Evolutionary conservation across 176 grass and related monocot species (phyloP), one percentile per base, ranked within the genome.

Genomic region (Rhynchospora tenuis): DNA sequence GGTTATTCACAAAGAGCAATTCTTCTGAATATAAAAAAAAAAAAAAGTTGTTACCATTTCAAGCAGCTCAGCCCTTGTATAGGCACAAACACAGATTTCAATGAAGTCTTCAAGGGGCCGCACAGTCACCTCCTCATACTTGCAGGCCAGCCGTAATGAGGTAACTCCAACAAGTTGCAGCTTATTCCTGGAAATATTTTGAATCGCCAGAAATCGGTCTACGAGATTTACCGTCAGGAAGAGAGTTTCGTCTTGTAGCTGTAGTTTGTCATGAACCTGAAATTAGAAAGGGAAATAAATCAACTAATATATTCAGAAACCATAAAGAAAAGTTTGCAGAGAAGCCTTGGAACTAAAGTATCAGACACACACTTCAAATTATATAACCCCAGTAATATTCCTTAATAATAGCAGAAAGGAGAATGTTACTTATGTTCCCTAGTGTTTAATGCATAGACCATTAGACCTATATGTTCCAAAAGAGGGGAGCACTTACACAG

Each of bases 81-180:
- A 98, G 14, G 89, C 90, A 0, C 90, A 87, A 5, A 94, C 90
- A 1, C 91, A 93, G 38, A 98, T 94, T 9, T 93, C 45, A 78
- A 98, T 93, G 22, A 98, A 88, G 64, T 98, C 95, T 23, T 98
- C 90, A 2, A 98, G 89, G 0, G 89, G 78, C 0, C 89, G 95
- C 11, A 93, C 87, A 0, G 81, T 90, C 0, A 94, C 95, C 63
- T 98, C 95, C 68, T 98, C 95, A 10, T 98, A 98, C 57, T 98
- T 98, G 74, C 95, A 98, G 0, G 95, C 90, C 13, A 98, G 92
- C 52, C 94, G 51, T 85, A 98, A 89, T 61, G 95, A 92, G 2
- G 95, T 98, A 61, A 98, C 87, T 48, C 95, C 92, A 27, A 94
- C 92, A 8, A 98, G 57, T 85, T 94, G 95, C 85, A 98, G 95